Conservation (phyloP, 2,329 filamentous ascomycete genomes). For the Stromatinia cepivora region DNA sequence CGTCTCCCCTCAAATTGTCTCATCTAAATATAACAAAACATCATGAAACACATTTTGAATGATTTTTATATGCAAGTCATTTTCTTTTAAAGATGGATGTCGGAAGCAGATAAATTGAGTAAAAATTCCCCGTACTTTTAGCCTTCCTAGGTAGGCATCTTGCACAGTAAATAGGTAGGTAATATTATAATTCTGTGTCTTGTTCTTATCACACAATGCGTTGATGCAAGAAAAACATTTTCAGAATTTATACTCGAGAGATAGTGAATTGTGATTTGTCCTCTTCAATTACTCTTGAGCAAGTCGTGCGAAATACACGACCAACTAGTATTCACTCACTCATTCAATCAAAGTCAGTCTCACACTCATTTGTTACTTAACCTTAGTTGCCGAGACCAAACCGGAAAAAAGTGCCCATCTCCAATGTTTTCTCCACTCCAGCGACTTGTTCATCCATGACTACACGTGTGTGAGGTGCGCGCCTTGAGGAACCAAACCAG, state of each 20-base stretch:
- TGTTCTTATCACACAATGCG: background rate
- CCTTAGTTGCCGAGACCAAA: conserved; percentile 7
- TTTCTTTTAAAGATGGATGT: background rate
- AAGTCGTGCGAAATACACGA: background rate
- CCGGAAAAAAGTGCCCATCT: background rate
- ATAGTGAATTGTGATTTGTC: background rate
- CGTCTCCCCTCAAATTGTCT: background rate
- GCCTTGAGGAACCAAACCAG: background rate
- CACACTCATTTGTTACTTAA: background rate
- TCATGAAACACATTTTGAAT: background rate
- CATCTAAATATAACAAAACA: conserved; percentile 7
- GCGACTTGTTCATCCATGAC: conserved; percentile 13
- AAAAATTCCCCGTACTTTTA: background rate
- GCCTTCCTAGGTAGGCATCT: background rate
- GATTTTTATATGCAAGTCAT: background rate
- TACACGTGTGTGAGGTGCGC: conserved; percentile 15
- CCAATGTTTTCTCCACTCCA: conserved; percentile 17
- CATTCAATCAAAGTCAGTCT: background rate
- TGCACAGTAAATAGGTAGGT: background rate
- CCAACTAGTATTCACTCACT: background rate
- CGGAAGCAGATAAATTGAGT: background rate
- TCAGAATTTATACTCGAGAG: too few relatives aligned
- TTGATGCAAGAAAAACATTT: background rate
- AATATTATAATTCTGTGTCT: too few relatives aligned
- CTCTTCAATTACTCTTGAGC: background rate